phyloP scores from a whole-genome alignment of 345 rosid species.

The Carallia brachiata region DNA sequence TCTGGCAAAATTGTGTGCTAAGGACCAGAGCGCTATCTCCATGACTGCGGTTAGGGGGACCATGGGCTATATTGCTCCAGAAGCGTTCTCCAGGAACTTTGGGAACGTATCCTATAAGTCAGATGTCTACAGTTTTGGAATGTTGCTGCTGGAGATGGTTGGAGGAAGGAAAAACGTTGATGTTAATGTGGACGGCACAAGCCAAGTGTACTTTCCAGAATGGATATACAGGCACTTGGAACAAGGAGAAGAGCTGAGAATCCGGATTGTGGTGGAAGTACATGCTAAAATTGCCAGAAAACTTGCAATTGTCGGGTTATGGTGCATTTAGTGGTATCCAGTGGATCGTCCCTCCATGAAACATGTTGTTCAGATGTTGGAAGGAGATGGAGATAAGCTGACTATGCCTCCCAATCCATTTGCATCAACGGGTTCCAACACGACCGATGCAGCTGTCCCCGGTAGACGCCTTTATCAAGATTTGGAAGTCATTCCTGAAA shows the following conservation, averaged over 20 bases:
- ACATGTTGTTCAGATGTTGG: conserved; percentile 12
- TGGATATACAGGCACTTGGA: conserved; percentile 17
- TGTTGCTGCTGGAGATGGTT: conserved; percentile 15
- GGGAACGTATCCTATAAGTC: conserved; percentile 15
- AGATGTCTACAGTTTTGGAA: conserved; percentile 21
- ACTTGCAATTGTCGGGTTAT: conserved; percentile 7
- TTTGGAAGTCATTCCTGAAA: conserved; percentile 14
- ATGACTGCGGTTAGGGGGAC: conserved; percentile 21
- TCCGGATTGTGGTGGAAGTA: background rate
- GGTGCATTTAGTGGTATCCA: conserved; percentile 25
- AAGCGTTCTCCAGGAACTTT: conserved; percentile 19
- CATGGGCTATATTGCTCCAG: conserved; percentile 22
- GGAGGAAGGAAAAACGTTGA: conserved; percentile 9
- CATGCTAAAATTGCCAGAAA: conserved; percentile 7
- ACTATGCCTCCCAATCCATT: conserved; percentile 13
- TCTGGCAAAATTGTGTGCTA: conserved; percentile 16
- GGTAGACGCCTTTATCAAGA: background rate
- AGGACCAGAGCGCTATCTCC: conserved; percentile 8
- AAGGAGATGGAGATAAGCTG: conserved; percentile 7
- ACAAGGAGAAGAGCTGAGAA: conserved; percentile 10
- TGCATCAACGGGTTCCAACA: background rate
- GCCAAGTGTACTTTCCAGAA: conserved; percentile 13
- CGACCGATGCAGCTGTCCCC: background rate
- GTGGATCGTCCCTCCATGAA: conserved; percentile 17
- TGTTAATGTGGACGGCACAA: background rate